Evolutionary conservation across 495 filamentous ascomycete species (phyloP), one percentile per base, ranked within the genome.

Genomic region (Thozetella sp.): DNA sequence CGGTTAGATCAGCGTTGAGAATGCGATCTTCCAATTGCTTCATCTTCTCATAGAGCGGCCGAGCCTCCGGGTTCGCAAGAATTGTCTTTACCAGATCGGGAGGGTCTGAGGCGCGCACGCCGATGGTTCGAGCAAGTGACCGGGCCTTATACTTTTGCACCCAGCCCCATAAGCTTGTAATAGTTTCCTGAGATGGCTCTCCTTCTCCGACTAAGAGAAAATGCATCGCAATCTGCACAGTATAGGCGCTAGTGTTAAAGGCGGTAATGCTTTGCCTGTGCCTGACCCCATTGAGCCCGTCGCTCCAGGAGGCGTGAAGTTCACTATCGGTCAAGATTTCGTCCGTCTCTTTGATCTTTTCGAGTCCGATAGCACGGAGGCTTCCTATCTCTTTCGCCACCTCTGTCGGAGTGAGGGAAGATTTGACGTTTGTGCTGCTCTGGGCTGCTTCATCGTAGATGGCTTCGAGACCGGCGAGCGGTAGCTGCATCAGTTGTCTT

Each of bases 251-350:
- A 20, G 10, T 19, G 6, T 10, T 9, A n/a, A 48, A 48, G 43
- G 43, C 6, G 9, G 43, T 19, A 4, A 48, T 9, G 43, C 43
- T 19, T 3, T 48, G 43, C 43, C 43, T 48, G n/a, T 48, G 6
- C 9, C n/a, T 48, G 43, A 48, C 43, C 3, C n/a, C 43, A 3
- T 48, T 19, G 9, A 48, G 43, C 3, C 43, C 43, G n/a, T 48
- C 43, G n/a, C 43, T 48, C 43, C 43, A 48, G 4, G 43, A 48
- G 43, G 43, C n/a, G n/a, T 48, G 43, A 48, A 48, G 43, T n/a
- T 48, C 43, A 48, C 43, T 48, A 3, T 9, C 6, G 4, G 43
- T 48, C 11, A 48, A 48, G 43, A 48, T 19, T 20, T 19, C 20
- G 6, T 48, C 9, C 43, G 43, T 19, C 43, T 48, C n/a, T 48